Conservation (phyloP, 176 grass and related monocot species). For the Leersia perrieri region DNA sequence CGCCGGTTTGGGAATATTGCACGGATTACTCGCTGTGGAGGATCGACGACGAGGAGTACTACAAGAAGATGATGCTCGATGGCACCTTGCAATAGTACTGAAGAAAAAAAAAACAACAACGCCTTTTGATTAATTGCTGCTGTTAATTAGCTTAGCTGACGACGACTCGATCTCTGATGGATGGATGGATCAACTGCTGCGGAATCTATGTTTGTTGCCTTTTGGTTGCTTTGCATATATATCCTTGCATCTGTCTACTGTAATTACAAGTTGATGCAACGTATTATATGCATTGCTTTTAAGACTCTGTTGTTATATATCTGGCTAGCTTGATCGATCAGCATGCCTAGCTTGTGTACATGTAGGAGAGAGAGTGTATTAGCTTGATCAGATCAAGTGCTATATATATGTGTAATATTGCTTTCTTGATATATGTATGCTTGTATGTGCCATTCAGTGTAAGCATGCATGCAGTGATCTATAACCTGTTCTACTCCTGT, state of each 20-base stretch:
- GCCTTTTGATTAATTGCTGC: background rate
- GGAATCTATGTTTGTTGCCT: background rate
- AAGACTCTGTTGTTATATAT: background rate
- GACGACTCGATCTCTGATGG: background rate
- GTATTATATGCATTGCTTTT: background rate
- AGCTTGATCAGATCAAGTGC: background rate
- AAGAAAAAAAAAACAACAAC: background rate
- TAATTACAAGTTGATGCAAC: background rate
- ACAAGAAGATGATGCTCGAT: constrained; percentile 51
- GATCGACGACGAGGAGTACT: constrained; percentile 78
- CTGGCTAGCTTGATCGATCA: background rate
- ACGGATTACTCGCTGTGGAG: constrained; percentile 72
- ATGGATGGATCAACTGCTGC: background rate
- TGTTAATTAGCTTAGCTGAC: background rate
- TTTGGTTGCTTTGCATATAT: background rate
- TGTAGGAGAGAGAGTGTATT: background rate
- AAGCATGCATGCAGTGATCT: background rate
- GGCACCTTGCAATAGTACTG: constrained; percentile 27
- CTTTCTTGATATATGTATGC: background rate
- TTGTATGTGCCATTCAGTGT: background rate
- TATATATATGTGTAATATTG: background rate
- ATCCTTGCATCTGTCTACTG: constrained; percentile 21
- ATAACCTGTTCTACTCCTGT: background rate
- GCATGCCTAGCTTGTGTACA: background rate
- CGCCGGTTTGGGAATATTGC: constrained; percentile 71